Evolutionary conservation across 164 flowering plant species (phyloP), one percentile per base, ranked within the genome.

Genomic region (Kalanchoe fedtschenkoi): DNA sequence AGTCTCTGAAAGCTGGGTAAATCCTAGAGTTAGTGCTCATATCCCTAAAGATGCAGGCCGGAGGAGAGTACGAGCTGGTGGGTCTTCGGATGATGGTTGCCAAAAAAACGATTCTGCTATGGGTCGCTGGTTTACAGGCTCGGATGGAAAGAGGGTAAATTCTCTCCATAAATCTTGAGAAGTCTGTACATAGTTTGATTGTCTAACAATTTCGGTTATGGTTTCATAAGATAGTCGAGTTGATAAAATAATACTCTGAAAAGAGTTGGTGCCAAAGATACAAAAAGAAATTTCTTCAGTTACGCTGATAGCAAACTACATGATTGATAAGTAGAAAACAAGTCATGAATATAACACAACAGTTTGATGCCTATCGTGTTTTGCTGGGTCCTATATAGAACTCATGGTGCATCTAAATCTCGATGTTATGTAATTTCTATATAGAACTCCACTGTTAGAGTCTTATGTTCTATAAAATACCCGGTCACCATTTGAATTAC

Each of bases 41-140:
- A 42, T 60, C 46, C 85, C 88, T 37, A 84, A 68, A 62, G 80
- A 83, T 79, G 92, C 88, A 71, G 82, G 93, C 9, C 81, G 74
- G 74, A 78, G 87, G 62, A 75, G 86, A 71, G 82, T 86, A 57
- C 78, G 69, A 62, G 90, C 89, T n/a, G 69, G 58, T 43, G 75
- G 78, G 19, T 66, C 62, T 61, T 67, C 58, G 15, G 7, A 51
- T 26, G 56, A 32, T 11, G 30, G 56, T 51, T 51, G 56, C 56
- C 30, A 28, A 8, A 47, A 21, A 21, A 22, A 58, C 2, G 59
- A n/a, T 28, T 34, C 21, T 56, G 38, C 85, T 62, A 57, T 74
- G 34, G 95, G 98, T 47, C 83, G 75, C 56, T 92, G 97, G 97
- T 78, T 66, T 69, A 85, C 92, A 15, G 76, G 66, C 57, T 57